These are phyloP conservation scores for Exsudoporus frostii DNA, from an alignment of 768 basidiomycete genomes.

Conservation along the genomic window DNA sequence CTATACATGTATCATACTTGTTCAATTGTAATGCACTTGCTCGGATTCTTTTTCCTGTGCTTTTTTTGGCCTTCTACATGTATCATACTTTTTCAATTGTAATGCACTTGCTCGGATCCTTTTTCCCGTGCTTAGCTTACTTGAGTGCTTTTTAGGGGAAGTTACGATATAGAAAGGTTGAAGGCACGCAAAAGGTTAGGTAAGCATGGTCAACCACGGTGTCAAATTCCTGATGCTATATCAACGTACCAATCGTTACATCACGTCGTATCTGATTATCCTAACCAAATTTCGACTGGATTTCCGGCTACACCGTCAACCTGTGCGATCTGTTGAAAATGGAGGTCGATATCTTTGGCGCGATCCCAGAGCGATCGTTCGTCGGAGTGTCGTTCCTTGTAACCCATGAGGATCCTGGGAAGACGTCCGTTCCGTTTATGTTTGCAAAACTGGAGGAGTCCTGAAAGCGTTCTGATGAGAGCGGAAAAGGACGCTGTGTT, in stretches of 20 bases:
- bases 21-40: no score
- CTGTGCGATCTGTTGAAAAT: constrained; percentile 53
- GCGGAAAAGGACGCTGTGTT: constrained; percentile 84
- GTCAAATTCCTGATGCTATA: no score
- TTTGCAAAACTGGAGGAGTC: constrained; percentile 37
- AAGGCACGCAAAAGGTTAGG: no score
- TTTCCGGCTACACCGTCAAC: constrained; percentile 57
- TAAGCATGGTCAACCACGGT: no score
- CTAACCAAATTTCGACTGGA: constrained; percentile 73
- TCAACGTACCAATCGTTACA: not conserved
- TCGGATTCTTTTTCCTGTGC: no score
- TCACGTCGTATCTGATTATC: constrained; percentile 16
- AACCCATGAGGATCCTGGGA: constrained; percentile 66
- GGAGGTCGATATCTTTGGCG: constrained; percentile 48
- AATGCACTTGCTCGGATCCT: no score
- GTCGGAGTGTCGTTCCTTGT: constrained; percentile 78
- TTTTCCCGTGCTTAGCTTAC: no score
- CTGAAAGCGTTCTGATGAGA: constrained; percentile 63
- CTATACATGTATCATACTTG: no score
- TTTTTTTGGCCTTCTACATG: no score
- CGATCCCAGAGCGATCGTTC: constrained; percentile 77
- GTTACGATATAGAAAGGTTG: no score
- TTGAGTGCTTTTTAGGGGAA: no score
- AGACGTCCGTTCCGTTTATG: constrained; percentile 23
- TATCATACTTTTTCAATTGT: no score